Percentiles rank a stretch among this genome's conserved stretches.
phyloP scores from a whole-genome alignment of 257 asterid species.

The Plantago elongata region DNA sequence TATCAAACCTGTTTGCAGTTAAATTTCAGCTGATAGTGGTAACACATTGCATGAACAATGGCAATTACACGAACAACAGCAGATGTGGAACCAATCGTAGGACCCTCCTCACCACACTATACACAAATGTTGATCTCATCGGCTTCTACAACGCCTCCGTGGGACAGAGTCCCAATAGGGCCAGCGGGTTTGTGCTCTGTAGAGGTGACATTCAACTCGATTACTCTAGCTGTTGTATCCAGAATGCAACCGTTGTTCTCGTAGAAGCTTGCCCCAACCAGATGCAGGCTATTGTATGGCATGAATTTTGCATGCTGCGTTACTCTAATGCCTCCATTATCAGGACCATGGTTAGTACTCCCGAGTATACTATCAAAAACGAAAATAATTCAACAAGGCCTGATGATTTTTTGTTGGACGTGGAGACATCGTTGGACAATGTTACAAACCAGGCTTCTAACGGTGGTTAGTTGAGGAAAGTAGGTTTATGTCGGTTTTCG shows the following conservation, averaged over 20 bases:
- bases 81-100: background rate
- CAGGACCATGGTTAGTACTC: background rate
- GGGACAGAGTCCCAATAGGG: background rate
- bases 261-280: background rate
- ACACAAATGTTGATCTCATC: background rate
- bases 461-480: conserved; percentile 1
- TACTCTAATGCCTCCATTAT: background rate
- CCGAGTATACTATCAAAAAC: background rate
- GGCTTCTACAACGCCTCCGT: conserved; percentile 12
- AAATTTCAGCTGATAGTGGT: too few species aligned
- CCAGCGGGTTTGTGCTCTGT: background rate
- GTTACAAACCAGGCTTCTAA: background rate
- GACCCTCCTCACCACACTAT: background rate
- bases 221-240: background rate
- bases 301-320: background rate
- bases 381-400: background rate
- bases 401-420: background rate
- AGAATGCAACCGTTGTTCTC: background rate
- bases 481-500: background rate
- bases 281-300: background rate
- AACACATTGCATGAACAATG: background rate
- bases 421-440: background rate
- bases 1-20: background rate
- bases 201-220: conserved; percentile 7
- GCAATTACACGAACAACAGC: conserved; percentile 1